Evolutionary conservation across 2,329 filamentous ascomycete genomes (phyloP).

Genomic region (Chrysosporium keratinophilum): DNA sequence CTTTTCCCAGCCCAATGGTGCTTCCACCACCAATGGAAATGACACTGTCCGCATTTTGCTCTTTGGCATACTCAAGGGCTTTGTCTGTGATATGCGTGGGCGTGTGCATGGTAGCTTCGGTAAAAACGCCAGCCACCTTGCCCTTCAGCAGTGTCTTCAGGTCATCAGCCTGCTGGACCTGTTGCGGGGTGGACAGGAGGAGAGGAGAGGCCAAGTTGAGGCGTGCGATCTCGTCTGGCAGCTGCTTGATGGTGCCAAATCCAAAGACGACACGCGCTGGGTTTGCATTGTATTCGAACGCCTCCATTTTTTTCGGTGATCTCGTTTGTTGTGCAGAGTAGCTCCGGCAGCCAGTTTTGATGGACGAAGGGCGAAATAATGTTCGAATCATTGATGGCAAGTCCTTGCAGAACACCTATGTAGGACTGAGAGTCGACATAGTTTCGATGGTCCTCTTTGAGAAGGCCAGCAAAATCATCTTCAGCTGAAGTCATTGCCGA

Average conservation of each 20-base stretch:
- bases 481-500: constrained; percentile 5
- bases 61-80: constrained; percentile 41
- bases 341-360: not conserved
- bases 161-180: constrained; percentile 38
- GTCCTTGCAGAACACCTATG: not conserved
- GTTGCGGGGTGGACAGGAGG: constrained; percentile 48
- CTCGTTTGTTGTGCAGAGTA: not conserved
- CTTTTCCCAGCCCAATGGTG: constrained; percentile 53
- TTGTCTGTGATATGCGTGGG: constrained; percentile 48
- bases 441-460: not conserved
- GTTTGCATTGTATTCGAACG: constrained; percentile 47
- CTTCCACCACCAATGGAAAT: constrained; percentile 54
- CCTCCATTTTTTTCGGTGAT: constrained; percentile 33
- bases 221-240: constrained; percentile 36
- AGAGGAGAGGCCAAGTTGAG: constrained; percentile 43
- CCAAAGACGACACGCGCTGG: constrained; percentile 49
- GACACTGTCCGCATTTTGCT: constrained; percentile 43
- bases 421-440: not conserved
- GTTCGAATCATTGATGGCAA: not conserved
- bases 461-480: not conserved
- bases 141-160: constrained; percentile 39
- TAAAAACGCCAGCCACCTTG: constrained; percentile 44
- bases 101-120: constrained; percentile 53
- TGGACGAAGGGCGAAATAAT: not conserved
- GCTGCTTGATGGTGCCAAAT: constrained; percentile 43